A percentile compares a stretch with the other conserved stretches of the same genome.
Conservation (phyloP, 208 protist genomes). For the Acanthamoeba sp. region DNA sequence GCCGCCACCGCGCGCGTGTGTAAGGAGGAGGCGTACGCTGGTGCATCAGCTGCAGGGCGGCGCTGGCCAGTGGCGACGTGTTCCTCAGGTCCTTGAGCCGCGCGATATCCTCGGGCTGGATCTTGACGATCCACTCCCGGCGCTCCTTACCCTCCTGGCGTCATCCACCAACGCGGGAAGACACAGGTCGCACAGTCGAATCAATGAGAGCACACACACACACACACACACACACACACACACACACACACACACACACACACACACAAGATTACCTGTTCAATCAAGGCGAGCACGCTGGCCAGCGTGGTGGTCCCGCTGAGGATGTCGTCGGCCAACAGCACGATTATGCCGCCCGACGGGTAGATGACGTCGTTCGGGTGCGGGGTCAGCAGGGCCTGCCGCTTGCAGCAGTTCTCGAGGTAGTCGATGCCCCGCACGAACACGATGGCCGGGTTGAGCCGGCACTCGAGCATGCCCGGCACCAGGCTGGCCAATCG, state of each 20-base stretch:
- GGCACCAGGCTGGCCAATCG: constrained; percentile 21
- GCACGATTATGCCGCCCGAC: constrained; percentile 48
- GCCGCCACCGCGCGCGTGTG: not conserved
- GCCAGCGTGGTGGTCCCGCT: not conserved
- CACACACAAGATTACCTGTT: not conserved
- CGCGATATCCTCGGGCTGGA: constrained; percentile 39
- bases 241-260: not conserved
- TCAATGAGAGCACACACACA: not conserved
- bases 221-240: not conserved
- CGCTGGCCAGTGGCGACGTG: not conserved
- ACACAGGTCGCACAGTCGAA: not conserved
- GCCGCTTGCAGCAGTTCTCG: constrained; percentile 50
- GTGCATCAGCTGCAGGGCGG: constrained; percentile 28
- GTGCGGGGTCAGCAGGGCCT: not conserved
- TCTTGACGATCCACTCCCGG: constrained; percentile 55
- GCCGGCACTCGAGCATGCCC: constrained; percentile 59
- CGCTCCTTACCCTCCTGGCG: constrained; percentile 16
- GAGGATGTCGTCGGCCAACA: constrained; percentile 38
- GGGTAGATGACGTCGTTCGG: constrained; percentile 39
- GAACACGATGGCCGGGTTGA: constrained; percentile 53
- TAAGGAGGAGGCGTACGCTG: not conserved
- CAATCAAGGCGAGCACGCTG: constrained; percentile 5
- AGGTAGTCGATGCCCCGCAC: constrained; percentile 58
- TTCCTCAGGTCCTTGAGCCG: constrained; percentile 39
- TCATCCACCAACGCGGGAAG: too few relatives aligned